Percentiles rank a stretch among this genome's conserved stretches.
Evolutionary conservation across 2,329 filamentous ascomycete genomes (phyloP).

Genomic region (Sarocladium strictum): DNA sequence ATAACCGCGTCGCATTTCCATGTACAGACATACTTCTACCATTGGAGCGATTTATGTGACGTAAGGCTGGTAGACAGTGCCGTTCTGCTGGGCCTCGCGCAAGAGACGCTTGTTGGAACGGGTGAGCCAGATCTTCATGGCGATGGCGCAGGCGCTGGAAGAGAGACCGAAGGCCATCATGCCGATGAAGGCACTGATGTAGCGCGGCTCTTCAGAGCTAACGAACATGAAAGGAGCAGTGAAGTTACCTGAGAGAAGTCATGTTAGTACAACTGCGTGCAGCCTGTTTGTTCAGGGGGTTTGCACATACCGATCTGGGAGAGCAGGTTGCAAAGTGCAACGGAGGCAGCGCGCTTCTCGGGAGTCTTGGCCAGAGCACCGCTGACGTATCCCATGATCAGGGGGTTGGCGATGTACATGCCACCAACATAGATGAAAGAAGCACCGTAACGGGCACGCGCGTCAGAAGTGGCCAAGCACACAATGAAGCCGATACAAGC

Average conservation of each 20-base stretch:
- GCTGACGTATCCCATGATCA: slow-evolving; percentile 13
- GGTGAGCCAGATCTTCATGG: slow-evolving; percentile 14
- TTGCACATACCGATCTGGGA: slow-evolving; percentile 1
- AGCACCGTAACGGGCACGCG: slow-evolving; percentile 6
- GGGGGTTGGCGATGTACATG: slow-evolving; percentile 12
- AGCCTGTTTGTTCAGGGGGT: neutral
- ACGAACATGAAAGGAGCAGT: slow-evolving; percentile 14
- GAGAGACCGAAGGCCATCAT: slow-evolving; percentile 15
- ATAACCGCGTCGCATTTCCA: neutral
- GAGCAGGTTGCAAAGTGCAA: slow-evolving; percentile 12
- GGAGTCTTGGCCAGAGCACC: slow-evolving; percentile 14
- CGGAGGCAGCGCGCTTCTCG: slow-evolving; percentile 15
- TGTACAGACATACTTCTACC: neutral
- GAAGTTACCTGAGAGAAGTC: slow-evolving; percentile 2
- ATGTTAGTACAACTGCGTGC: neutral
- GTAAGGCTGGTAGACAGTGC: slow-evolving; percentile 15
- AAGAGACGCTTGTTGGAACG: slow-evolving; percentile 15
- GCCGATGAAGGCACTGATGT: slow-evolving; percentile 15
- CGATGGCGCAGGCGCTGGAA: slow-evolving; percentile 13
- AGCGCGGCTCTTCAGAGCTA: slow-evolving; percentile 14
- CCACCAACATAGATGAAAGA: slow-evolving; percentile 10
- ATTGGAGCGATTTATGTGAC: slow-evolving; percentile 8
- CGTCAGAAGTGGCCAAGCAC: slow-evolving; percentile 14
- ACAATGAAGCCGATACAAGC: slow-evolving; percentile 18
- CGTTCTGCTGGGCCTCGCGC: slow-evolving; percentile 11